phyloP scores from a whole-genome alignment of 1,139 yeast species.

The Yamadazyma aaseri region DNA sequence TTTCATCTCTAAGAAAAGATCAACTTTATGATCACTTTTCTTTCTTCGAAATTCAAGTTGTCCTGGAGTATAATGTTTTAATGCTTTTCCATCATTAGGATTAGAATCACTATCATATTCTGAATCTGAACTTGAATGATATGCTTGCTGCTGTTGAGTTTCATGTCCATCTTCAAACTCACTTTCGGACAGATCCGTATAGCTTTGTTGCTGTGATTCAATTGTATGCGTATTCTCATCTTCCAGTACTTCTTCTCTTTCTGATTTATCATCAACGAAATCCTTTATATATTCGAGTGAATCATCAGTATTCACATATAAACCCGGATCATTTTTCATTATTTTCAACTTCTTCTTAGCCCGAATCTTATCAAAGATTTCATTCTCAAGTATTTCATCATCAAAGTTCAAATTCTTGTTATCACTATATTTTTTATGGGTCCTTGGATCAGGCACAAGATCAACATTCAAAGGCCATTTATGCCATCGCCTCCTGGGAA shows the following conservation, averaged over 20 bases:
- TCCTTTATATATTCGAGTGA: too few relatives aligned
- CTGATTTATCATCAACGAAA: background rate
- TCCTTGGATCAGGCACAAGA: slow-evolving; percentile 37
- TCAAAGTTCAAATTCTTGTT: slow-evolving; percentile 1
- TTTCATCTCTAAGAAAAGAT: slow-evolving; percentile 39
- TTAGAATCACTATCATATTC: slow-evolving; percentile 4
- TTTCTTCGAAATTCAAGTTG: slow-evolving; percentile 1
- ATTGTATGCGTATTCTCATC: too few relatives aligned
- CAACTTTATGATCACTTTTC: slow-evolving; percentile 26
- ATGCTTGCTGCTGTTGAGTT: too few relatives aligned
- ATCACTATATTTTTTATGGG: slow-evolving; percentile 9
- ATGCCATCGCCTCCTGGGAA: slow-evolving; percentile 41
- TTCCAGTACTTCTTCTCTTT: background rate
- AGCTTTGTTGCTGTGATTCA: too few relatives aligned
- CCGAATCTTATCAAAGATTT: background rate
- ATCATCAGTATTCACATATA: too few relatives aligned
- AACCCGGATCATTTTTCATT: too few relatives aligned
- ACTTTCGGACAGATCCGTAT: too few relatives aligned
- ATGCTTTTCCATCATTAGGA: background rate
- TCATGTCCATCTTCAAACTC: too few relatives aligned
- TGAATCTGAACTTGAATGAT: slow-evolving; percentile 4
- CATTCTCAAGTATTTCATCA: background rate
- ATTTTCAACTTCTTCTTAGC: too few relatives aligned
- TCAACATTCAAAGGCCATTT: slow-evolving; percentile 45
- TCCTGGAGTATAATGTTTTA: background rate